Evolutionary conservation across 2,329 filamentous ascomycete genomes (phyloP).

Genomic region (Phyllosticta paracitricarpa): DNA sequence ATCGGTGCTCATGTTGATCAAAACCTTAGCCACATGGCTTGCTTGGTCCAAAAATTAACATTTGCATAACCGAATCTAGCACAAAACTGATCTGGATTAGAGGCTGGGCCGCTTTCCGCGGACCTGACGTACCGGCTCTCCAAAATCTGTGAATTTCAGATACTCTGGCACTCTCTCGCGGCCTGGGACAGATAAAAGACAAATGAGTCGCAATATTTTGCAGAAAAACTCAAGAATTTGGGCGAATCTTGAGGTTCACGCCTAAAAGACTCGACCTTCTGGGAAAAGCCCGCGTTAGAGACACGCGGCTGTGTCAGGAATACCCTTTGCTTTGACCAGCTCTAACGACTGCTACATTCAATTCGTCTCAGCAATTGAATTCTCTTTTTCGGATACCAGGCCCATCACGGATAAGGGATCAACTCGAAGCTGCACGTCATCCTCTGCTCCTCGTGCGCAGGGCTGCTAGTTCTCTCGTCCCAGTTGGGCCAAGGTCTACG

Average conservation of each 20-base stretch:
- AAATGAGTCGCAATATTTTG: neutral
- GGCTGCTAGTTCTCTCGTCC: neutral
- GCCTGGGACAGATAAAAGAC: neutral
- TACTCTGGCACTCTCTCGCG: neutral
- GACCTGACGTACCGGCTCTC: neutral
- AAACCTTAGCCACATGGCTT: neutral
- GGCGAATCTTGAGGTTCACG: neutral
- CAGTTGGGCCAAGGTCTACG: neutral
- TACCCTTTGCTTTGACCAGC: neutral
- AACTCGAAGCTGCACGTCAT: neutral
- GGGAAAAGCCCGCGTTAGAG: neutral
- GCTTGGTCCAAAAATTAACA: neutral
- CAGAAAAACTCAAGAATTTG: neutral
- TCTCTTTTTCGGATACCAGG: neutral
- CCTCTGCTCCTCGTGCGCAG: neutral
- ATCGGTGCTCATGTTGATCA: neutral
- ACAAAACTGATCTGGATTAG: neutral
- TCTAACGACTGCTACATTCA: neutral
- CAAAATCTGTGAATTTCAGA: neutral
- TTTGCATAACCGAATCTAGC: neutral
- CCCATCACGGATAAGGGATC: neutral
- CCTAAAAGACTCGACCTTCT: neutral
- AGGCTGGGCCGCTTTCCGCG: neutral
- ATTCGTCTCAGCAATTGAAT: neutral
- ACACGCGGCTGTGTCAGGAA: neutral